Evolutionary conservation across 306 rosid genomes (phyloP).

Genomic region (Prunus mongolica): DNA sequence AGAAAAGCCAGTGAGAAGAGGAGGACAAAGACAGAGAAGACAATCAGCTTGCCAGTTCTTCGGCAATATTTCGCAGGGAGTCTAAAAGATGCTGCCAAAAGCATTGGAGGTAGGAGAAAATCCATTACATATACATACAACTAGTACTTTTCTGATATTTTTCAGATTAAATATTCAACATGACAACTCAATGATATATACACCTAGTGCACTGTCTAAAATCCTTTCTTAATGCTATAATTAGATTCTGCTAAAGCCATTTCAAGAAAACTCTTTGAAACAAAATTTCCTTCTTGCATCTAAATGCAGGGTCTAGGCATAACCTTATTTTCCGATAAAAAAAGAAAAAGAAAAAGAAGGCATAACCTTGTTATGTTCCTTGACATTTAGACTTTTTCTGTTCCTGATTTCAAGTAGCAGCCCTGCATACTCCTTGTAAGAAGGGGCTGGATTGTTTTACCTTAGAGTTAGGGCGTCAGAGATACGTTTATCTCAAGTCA

Average conservation of each 20-base stretch:
- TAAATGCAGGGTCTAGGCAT: no score
- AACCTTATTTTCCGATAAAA: no score
- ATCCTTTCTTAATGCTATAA: background rate
- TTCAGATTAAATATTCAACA: background rate
- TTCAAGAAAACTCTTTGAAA: background rate
- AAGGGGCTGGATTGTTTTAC: no score
- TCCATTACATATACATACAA: background rate
- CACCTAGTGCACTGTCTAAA: background rate
- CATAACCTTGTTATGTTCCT: no score
- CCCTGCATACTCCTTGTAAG: no score
- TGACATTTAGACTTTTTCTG: no score
- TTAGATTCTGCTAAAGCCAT: no score
- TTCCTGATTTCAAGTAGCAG: no score
- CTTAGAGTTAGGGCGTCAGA: no score
- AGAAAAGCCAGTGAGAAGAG: constrained; percentile 59
- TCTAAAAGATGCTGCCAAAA: constrained; percentile 39
- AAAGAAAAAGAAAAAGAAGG: no score
- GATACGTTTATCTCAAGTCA: no score
- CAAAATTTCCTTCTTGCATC: no score
- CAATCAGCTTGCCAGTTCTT: constrained; percentile 52
- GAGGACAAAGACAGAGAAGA: constrained; percentile 58
- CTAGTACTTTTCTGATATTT: background rate
- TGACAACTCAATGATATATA: background rate
- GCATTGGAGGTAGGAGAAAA: constrained; percentile 30
- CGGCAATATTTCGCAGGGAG: constrained; percentile 53